Evolutionary conservation across 1,284 basidiomycete genomes (phyloP), one percentile per base, ranked within the genome.

Genomic region (Ganoderma multipileum): DNA sequence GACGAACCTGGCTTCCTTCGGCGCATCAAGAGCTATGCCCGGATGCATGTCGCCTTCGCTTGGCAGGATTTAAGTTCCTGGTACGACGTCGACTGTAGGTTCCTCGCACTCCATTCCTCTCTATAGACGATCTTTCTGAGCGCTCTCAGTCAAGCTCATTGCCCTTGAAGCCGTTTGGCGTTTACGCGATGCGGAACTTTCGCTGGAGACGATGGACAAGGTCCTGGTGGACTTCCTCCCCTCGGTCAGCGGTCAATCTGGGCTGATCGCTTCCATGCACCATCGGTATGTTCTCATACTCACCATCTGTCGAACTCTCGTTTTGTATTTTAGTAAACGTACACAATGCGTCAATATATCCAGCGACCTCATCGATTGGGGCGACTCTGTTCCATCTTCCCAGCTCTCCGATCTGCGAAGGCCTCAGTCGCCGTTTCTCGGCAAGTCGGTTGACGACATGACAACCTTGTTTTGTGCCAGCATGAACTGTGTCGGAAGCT

Each of bases 21-120:
- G 28, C 41, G 70, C 5, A 28, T 66, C n/a, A 16, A 50, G 1
- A 23, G 61, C 3, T 80, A 79, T 58, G 44, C 67, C 0, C n/a
- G 14, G 4, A 16, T 16, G 8, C 63, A 67, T 26, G 26, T 61
- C 2, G 23, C 26, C 0, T 78, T 82, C 55, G 73, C 65, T 2
- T 85, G 84, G 84, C 80, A 83, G 66, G 67, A 66, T 3, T n/a
- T n/a, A n/a, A n/a, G n/a, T n/a, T 73, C 76, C 6, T 79, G 79
- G 63, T 66, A 64, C 3, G 82, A 86, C 72, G 83, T 84, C 0
- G 85, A 86, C 68, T 70, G 85, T 86, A 65, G 73, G 81, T 78
- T 7, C n/a, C 52, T 16, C 3, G 16, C 2, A 11, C 1, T 50
- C 60, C 3, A 39, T 28, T 58, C 26, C 14, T 20, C 11, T 16